Percentiles rank a stretch among this genome's conserved stretches.
phyloP scores from a whole-genome alignment of 768 basidiomycete genomes.

The Panaeolus cyanescens region DNA sequence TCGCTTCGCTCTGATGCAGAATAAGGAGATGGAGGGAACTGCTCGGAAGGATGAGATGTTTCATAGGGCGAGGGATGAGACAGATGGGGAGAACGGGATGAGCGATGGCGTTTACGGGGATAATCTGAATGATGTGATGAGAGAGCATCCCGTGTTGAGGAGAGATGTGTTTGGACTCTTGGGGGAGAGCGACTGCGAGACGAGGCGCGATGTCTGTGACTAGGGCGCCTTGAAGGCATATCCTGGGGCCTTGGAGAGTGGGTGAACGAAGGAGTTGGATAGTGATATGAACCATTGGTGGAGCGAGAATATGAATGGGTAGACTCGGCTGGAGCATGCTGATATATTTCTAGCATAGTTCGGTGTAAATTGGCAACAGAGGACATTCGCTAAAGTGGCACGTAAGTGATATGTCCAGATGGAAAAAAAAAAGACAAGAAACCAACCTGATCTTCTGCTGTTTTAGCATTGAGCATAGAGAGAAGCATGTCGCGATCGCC shows the following conservation, averaged over 20 bases:
- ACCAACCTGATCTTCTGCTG: constrained; percentile 88
- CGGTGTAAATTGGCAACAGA: constrained; percentile 70
- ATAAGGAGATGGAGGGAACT: constrained; percentile 74
- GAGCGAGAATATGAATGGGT: constrained; percentile 15
- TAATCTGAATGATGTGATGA: constrained; percentile 40
- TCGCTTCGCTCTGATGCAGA: constrained; percentile 68
- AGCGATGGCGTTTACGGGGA: constrained; percentile 64
- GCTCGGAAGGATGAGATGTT: constrained; percentile 40
- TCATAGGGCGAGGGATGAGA: constrained; percentile 43
- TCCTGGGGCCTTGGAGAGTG: constrained; percentile 36
- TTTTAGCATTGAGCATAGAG: constrained; percentile 89
- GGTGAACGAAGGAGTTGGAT: constrained; percentile 39
- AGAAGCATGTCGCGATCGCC: constrained; percentile 92
- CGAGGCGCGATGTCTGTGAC: constrained; percentile 33
- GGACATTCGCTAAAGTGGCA: constrained; percentile 59
- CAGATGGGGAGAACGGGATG: constrained; percentile 57
- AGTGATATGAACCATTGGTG: constrained; percentile 35
- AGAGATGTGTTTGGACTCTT: constrained; percentile 29
- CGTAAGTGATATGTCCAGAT: constrained; percentile 9
- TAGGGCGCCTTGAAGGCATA: constrained; percentile 32
- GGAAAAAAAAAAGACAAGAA: constrained; percentile 6
- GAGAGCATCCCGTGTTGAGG: constrained; percentile 33
- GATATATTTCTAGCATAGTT: constrained; percentile 67
- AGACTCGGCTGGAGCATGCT: constrained; percentile 29
- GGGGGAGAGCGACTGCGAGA: constrained; percentile 46